Percentiles rank a stretch among this genome's conserved stretches.
These are phyloP conservation scores for Agrocybe chaxingu DNA, from an alignment of 768 basidiomycete species.

Conservation along the genomic window DNA sequence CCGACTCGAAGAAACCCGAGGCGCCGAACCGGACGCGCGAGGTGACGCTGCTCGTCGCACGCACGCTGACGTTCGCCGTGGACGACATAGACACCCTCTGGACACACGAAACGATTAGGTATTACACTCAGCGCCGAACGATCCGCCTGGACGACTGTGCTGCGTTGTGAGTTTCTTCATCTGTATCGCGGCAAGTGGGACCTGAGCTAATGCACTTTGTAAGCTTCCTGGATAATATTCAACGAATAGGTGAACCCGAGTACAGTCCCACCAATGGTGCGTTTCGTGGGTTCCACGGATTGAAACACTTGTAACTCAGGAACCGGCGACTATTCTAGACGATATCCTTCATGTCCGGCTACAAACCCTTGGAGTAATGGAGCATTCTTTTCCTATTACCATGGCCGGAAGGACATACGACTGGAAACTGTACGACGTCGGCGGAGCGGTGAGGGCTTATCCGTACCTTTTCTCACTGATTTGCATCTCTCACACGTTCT, in stretches of 20 bases:
- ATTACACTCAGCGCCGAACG: slow-evolving; percentile 52
- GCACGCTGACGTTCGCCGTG: slow-evolving; percentile 45
- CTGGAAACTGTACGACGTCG: slow-evolving; percentile 83
- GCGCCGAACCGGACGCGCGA: slow-evolving; percentile 15
- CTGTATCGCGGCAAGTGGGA: background rate
- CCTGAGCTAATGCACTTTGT: too few relatives aligned
- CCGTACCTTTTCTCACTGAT: background rate
- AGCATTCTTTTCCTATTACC: slow-evolving; percentile 69
- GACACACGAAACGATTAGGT: slow-evolving; percentile 63
- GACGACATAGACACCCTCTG: slow-evolving; percentile 63
- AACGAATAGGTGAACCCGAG: slow-evolving; percentile 63
- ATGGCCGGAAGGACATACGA: slow-evolving; percentile 61
- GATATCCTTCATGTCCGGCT: slow-evolving; percentile 79
- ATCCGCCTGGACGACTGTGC: slow-evolving; percentile 75
- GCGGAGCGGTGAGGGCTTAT: slow-evolving; percentile 62
- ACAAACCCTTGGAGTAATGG: slow-evolving; percentile 77
- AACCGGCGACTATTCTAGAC: slow-evolving; percentile 32
- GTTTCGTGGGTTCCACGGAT: slow-evolving; percentile 6
- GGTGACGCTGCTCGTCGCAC: slow-evolving; percentile 48
- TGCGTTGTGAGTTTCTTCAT: slow-evolving; percentile 52
- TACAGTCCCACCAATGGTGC: slow-evolving; percentile 71
- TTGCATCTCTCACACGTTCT: background rate
- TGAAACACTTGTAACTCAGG: background rate
- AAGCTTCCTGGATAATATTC: slow-evolving; percentile 68
- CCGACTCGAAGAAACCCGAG: slow-evolving; percentile 21